Conservation (phyloP, 257 asterid species). For the Solanum etuberosum region DNA sequence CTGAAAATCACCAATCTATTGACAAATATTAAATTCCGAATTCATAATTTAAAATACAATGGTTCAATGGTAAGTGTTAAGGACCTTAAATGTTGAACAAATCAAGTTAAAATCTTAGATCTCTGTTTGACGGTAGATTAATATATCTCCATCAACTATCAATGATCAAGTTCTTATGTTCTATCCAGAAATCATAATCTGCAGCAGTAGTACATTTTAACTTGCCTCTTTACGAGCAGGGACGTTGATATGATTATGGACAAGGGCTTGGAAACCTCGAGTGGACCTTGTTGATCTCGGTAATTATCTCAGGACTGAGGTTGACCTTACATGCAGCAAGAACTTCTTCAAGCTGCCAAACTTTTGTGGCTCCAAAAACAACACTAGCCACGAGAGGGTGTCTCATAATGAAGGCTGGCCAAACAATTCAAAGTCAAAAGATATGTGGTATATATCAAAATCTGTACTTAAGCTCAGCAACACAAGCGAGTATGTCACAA, state of each 20-base stretch:
- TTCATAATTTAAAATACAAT: neutral
- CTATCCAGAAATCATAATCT: neutral
- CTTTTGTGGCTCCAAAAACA: conserved; percentile 72
- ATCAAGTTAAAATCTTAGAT: neutral
- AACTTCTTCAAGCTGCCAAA: conserved; percentile 72
- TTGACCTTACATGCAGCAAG: conserved; percentile 44
- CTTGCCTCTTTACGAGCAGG: neutral
- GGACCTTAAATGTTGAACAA: neutral
- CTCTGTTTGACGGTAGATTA: neutral
- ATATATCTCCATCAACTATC: neutral
- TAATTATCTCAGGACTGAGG: conserved; percentile 44
- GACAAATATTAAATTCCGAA: neutral
- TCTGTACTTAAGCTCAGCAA: neutral
- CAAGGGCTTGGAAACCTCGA: conserved; percentile 61
- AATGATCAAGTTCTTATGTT: neutral
- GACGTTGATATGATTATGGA: neutral
- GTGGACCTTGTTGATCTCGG: conserved; percentile 54
- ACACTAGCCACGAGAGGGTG: conserved; percentile 76
- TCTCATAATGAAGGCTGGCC: conserved; percentile 66
- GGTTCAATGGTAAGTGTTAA: neutral
- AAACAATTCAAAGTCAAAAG: neutral
- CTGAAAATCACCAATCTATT: neutral
- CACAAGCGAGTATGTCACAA: neutral
- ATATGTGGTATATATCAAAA: neutral
- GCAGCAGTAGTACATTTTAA: neutral